Evolutionary conservation across 2,329 filamentous ascomycete species (phyloP).

Genomic region (Reticulascus tulasneorum): DNA sequence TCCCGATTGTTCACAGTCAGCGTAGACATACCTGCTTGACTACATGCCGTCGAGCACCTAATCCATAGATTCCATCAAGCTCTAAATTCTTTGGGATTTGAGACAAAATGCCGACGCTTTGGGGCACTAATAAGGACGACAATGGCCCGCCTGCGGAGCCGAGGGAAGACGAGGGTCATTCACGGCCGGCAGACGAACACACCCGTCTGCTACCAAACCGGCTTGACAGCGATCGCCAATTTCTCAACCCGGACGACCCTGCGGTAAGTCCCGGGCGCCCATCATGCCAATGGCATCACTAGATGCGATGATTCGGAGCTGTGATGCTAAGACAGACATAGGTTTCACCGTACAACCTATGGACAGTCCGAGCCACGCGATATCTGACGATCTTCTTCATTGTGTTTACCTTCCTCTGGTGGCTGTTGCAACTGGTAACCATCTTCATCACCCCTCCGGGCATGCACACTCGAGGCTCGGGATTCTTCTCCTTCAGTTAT

Average conservation of each 20-base stretch:
- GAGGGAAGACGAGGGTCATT: constrained; percentile 2
- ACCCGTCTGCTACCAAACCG: constrained; percentile 68
- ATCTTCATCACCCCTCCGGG: constrained; percentile 87
- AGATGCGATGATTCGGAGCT: too few species aligned
- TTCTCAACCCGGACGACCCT: constrained; percentile 37
- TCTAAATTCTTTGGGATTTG: too few species aligned
- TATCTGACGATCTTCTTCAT: constrained; percentile 76
- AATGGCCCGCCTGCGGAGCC: constrained; percentile 17
- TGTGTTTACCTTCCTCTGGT: constrained; percentile 80
- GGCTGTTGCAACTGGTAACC: constrained; percentile 82
- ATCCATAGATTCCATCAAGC: too few species aligned
- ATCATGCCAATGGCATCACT: too few species aligned
- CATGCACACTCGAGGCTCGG: constrained; percentile 82
- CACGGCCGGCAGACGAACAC: constrained; percentile 42
- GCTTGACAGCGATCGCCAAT: constrained; percentile 41
- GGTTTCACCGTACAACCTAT: constrained; percentile 94
- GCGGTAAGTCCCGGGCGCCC: constrained; percentile 28
- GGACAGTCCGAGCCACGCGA: constrained; percentile 78
- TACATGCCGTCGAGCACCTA: too few species aligned
- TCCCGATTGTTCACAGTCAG: too few species aligned
- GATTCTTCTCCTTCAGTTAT: constrained; percentile 85
- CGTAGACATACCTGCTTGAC: too few species aligned
- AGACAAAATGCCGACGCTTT: constrained; percentile 10
- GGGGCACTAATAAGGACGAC: constrained; percentile 16
- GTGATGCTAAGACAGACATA: too few species aligned